Conservation (phyloP, 1,139 yeast genomes). For the Suhomyces maxii region DNA sequence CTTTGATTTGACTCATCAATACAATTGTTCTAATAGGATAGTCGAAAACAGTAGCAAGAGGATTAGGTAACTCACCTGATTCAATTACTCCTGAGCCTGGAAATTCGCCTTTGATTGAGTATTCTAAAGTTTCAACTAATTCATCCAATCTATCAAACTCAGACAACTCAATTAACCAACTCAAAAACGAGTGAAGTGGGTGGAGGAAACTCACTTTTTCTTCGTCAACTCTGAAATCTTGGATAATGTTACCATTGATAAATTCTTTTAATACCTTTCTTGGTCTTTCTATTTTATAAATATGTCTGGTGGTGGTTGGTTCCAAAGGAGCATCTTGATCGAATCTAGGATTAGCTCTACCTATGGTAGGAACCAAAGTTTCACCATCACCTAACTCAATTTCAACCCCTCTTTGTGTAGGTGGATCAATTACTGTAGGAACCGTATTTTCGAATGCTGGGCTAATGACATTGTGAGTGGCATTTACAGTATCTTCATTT, state of each 20-base stretch:
- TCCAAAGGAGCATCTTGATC: not conserved
- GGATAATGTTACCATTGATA: conserved; percentile 24
- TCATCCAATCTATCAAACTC: conserved; percentile 28
- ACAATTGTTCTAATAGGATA: conserved; percentile 74
- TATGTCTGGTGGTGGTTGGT: not conserved
- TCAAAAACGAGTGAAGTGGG: conserved; percentile 72
- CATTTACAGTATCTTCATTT: not conserved
- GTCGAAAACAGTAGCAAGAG: conserved; percentile 52
- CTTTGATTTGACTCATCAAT: conserved; percentile 54
- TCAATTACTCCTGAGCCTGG: conserved; percentile 7
- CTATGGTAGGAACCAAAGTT: not conserved
- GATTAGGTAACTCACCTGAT: conserved; percentile 22
- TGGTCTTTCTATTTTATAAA: conserved; percentile 1
- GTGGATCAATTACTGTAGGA: not conserved
- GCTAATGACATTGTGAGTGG: not conserved
- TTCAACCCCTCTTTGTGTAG: not conserved
- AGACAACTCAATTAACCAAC: conserved; percentile 66
- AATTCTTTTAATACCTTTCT: conserved; percentile 23
- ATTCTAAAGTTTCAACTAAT: conserved; percentile 19
- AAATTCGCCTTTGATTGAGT: conserved; percentile 5
- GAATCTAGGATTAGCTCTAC: not conserved
- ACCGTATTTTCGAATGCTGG: not conserved
- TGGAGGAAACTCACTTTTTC: conserved; percentile 72
- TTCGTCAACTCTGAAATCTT: conserved; percentile 27
- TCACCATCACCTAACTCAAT: not conserved